Evolutionary conservation across 148 eudicot genomes (phyloP).

Genomic region (Amaranthus palmeri): DNA sequence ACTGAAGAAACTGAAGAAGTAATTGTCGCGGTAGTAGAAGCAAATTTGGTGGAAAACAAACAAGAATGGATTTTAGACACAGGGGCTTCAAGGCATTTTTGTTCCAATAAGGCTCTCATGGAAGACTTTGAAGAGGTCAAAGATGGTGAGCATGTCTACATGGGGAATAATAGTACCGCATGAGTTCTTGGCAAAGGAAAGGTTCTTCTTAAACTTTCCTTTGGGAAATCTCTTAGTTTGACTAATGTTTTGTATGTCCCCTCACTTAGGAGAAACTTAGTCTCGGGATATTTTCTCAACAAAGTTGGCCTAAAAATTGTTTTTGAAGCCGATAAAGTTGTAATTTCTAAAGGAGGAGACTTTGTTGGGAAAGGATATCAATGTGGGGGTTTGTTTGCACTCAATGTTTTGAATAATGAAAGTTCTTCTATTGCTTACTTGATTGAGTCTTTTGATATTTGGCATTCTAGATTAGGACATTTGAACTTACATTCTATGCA

Average conservation of each 20-base stretch:
- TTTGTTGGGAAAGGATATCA: not conserved
- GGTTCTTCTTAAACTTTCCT: not conserved
- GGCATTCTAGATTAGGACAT: no score
- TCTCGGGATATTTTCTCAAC: no score
- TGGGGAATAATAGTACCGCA: not conserved
- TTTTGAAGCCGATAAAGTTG: not conserved
- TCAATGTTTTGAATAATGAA: no score
- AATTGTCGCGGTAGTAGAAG: not conserved
- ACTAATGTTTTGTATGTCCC: constrained; percentile 2
- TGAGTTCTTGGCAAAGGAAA: not conserved
- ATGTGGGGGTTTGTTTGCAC: no score
- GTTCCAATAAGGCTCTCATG: not conserved
- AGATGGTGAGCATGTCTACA: not conserved
- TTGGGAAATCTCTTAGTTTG: not conserved
- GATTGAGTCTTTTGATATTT: no score
- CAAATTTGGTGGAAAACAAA: not conserved
- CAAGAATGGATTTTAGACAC: not conserved
- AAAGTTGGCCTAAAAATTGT: no score
- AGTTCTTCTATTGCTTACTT: no score
- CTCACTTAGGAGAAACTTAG: not conserved
- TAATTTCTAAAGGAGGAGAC: not conserved
- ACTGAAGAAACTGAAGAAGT: not conserved
- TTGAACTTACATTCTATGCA: no score
- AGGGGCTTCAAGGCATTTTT: constrained; percentile 1
- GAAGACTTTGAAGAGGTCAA: not conserved